Conservation (phyloP, 768 basidiomycete genomes). For the Phaffia australis region DNA sequence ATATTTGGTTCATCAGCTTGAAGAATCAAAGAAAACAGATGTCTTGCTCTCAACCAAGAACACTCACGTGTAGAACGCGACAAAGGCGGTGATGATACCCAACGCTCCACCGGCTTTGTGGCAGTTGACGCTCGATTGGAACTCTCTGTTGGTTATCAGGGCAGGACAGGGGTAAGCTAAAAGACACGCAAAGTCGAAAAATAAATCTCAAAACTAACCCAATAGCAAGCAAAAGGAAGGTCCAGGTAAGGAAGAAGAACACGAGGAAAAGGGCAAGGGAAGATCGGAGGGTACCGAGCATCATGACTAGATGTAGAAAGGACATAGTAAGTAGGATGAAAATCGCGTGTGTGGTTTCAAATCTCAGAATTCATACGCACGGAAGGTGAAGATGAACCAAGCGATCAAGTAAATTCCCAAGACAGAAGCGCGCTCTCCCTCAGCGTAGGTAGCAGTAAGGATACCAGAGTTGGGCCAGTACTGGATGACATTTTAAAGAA, state of each 20-base stretch:
- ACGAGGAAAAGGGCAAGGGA: conserved; percentile 20
- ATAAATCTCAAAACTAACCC: not conserved
- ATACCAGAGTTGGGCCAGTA: conserved; percentile 19
- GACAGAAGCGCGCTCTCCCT: conserved; percentile 14
- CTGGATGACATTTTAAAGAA: conserved; percentile 7
- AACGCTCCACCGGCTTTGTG: conserved; percentile 25
- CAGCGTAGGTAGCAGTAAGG: conserved; percentile 16
- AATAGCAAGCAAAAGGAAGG: not conserved
- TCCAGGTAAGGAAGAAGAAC: conserved; percentile 25
- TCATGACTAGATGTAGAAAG: not conserved
- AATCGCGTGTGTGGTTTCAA: too few species aligned
- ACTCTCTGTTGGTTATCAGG: conserved; percentile 19
- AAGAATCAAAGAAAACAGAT: too few species aligned
- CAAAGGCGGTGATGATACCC: conserved; percentile 20
- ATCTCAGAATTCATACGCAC: too few species aligned
- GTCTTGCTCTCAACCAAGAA: too few species aligned
- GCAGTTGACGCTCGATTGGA: not conserved
- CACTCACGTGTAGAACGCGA: conserved; percentile 20
- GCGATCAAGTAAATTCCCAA: conserved; percentile 22
- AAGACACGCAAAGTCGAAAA: not conserved
- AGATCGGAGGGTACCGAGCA: conserved; percentile 15
- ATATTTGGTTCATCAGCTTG: too few species aligned
- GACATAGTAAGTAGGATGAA: too few species aligned
- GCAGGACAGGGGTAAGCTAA: conserved; percentile 10
- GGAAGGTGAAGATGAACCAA: conserved; percentile 24